phyloP scores from a whole-genome alignment of 768 basidiomycete genomes.

The Suillus clintonianus region DNA sequence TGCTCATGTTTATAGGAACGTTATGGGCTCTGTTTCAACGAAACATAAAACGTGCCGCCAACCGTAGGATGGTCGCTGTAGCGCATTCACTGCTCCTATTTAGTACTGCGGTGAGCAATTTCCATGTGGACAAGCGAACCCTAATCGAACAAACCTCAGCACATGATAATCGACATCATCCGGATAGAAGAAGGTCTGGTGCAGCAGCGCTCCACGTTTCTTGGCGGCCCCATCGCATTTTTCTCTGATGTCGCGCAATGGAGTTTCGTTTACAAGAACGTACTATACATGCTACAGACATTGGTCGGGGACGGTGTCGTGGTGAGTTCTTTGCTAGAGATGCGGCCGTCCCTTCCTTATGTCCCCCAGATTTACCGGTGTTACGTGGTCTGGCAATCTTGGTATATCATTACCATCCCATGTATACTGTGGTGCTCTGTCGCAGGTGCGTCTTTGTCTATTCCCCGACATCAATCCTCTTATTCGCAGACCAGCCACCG shows the following conservation, averaged over 20 bases:
- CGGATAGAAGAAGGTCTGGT: constrained; percentile 24
- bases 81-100: constrained; percentile 23
- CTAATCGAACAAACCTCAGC: constrained; percentile 2
- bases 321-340: constrained; percentile 1
- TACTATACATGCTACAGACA: constrained; percentile 19
- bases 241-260: constrained; percentile 26
- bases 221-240: constrained; percentile 25
- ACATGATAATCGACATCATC: constrained; percentile 19
- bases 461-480: not conserved
- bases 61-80: constrained; percentile 15
- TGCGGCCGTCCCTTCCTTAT: not conserved
- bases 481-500: constrained; percentile 10
- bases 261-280: constrained; percentile 30
- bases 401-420: constrained; percentile 21
- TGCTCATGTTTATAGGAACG: constrained; percentile 31
- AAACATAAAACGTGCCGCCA: constrained; percentile 4
- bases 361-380: constrained; percentile 26
- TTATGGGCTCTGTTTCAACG: constrained; percentile 20
- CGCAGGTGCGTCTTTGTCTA: not conserved
- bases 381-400: constrained; percentile 27
- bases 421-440: constrained; percentile 18
- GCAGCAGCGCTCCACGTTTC: constrained; percentile 15
- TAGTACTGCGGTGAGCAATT: constrained; percentile 21
- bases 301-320: constrained; percentile 25
- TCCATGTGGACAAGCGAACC: not conserved